Percentiles rank a stretch among this genome's conserved stretches.
phyloP scores from a whole-genome alignment of 192 early-diverging fungal species.

The Coemansia sp. region DNA sequence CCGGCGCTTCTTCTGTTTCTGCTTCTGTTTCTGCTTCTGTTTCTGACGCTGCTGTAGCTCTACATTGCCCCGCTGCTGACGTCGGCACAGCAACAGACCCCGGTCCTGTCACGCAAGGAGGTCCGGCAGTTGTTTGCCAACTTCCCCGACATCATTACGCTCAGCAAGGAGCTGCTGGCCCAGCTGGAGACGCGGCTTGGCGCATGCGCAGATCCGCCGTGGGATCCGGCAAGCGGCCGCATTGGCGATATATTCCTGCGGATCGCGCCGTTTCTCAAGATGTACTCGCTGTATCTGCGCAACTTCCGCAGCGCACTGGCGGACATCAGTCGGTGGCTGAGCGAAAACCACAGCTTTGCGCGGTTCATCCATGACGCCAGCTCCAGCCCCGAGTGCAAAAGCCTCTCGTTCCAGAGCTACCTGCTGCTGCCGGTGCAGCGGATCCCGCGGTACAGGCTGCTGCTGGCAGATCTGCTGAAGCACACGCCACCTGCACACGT shows the following conservation, averaged over 20 bases:
- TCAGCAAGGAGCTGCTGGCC: slow-evolving; percentile 60
- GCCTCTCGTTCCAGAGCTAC: slow-evolving; percentile 58
- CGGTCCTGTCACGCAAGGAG: slow-evolving; percentile 57
- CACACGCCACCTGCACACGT: slow-evolving; percentile 52
- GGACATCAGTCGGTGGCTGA: slow-evolving; percentile 40
- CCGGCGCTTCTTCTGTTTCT: too few species aligned
- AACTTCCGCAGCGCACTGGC: slow-evolving; percentile 57
- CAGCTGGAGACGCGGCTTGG: slow-evolving; percentile 63
- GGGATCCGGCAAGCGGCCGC: slow-evolving; percentile 40
- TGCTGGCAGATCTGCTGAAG: slow-evolving; percentile 57
- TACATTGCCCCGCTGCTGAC: slow-evolving; percentile 47
- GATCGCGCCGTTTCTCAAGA: slow-evolving; percentile 55
- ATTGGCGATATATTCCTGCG: slow-evolving; percentile 54
- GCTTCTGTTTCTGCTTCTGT: not conserved
- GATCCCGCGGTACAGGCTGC: slow-evolving; percentile 52
- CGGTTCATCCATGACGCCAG: slow-evolving; percentile 45
- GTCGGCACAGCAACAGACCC: slow-evolving; percentile 39
- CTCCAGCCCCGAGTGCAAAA: slow-evolving; percentile 44
- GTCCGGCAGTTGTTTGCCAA: slow-evolving; percentile 69
- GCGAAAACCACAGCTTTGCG: slow-evolving; percentile 36
- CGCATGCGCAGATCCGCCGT: slow-evolving; percentile 30
- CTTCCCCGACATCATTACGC: slow-evolving; percentile 62
- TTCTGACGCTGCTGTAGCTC: slow-evolving; percentile 27
- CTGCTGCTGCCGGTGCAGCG: slow-evolving; percentile 57
- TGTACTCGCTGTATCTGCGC: slow-evolving; percentile 60